Percentiles rank a stretch among this genome's conserved stretches.
These are phyloP conservation scores for Neospora caninum DNA, from an alignment of 169 alveolate genomes.

Conservation along the genomic window DNA sequence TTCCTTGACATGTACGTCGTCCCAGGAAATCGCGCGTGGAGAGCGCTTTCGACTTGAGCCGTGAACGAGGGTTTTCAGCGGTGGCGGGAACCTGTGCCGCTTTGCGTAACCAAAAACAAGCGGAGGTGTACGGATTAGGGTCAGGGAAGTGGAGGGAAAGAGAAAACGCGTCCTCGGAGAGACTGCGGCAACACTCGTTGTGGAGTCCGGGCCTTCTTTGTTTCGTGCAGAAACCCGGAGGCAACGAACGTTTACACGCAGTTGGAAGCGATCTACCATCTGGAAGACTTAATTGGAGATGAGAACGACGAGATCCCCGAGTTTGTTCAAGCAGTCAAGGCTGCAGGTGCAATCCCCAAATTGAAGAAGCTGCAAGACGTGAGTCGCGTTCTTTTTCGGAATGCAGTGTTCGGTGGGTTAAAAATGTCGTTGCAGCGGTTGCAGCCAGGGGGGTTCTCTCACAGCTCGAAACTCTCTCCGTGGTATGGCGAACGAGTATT, in stretches of 20 bases:
- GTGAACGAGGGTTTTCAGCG: no score
- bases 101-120: no score
- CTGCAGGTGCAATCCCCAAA: slow-evolving; percentile 82
- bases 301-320: slow-evolving; percentile 84
- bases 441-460: no score
- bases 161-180: no score
- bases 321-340: slow-evolving; percentile 80
- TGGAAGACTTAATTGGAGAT: slow-evolving; percentile 88
- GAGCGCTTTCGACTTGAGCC: not conserved
- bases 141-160: no score
- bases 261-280: slow-evolving; percentile 89
- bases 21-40: not conserved
- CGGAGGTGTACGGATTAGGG: no score
- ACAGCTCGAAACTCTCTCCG: no score
- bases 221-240: slow-evolving; percentile 73
- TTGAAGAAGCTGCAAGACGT: slow-evolving; percentile 78
- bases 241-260: slow-evolving; percentile 84
- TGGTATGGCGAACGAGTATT: not conserved
- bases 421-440: no score
- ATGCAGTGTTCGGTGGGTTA: not conserved
- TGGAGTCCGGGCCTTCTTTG: no score
- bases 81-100: no score
- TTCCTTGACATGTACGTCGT: slow-evolving; percentile 72
- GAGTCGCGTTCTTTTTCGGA: not conserved
- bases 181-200: no score